Percentiles rank a stretch among this genome's conserved stretches.
phyloP scores from a whole-genome alignment of 2,329 filamentous ascomycete species.

The Ascochyta pisi region DNA sequence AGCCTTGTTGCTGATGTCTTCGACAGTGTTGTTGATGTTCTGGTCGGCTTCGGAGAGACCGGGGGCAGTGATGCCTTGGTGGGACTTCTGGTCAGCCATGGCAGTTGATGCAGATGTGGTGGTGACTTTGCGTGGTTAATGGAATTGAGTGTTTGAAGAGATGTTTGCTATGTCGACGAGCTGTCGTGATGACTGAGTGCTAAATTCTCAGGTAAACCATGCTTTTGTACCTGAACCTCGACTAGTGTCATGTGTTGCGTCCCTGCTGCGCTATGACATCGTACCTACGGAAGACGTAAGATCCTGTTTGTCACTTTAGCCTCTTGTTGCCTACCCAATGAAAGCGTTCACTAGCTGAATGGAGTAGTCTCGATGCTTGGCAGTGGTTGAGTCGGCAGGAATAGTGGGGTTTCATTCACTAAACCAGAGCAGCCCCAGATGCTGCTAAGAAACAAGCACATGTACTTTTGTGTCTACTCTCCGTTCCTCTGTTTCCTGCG shows the following conservation, averaged over 20 bases:
- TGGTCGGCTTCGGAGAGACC: constrained; percentile 19
- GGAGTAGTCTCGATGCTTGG: neutral
- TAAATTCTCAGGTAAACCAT: neutral
- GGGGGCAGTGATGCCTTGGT: constrained; percentile 20
- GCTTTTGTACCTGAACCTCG: neutral
- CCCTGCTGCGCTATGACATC: neutral
- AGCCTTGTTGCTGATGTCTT: constrained; percentile 24
- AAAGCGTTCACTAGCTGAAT: neutral
- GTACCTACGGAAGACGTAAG: neutral
- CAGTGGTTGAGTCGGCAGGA: neutral
- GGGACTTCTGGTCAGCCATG: constrained; percentile 5
- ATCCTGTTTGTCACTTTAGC: neutral
- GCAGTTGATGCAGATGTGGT: neutral
- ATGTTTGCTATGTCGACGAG: no score
- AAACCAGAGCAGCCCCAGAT: no score
- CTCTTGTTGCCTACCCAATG: neutral
- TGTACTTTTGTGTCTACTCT: neutral
- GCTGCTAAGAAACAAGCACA: no score
- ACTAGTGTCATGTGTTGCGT: neutral
- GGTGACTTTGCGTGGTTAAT: no score
- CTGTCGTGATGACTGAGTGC: neutral
- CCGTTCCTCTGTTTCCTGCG: constrained; percentile 7
- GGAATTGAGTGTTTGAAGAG: no score
- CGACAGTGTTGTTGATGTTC: constrained; percentile 23
- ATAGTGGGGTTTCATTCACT: no score